A percentile compares a stretch with the other conserved stretches of the same genome.
phyloP scores from a whole-genome alignment of 1,139 yeast species.

The Yamadazyma dushanensis region DNA sequence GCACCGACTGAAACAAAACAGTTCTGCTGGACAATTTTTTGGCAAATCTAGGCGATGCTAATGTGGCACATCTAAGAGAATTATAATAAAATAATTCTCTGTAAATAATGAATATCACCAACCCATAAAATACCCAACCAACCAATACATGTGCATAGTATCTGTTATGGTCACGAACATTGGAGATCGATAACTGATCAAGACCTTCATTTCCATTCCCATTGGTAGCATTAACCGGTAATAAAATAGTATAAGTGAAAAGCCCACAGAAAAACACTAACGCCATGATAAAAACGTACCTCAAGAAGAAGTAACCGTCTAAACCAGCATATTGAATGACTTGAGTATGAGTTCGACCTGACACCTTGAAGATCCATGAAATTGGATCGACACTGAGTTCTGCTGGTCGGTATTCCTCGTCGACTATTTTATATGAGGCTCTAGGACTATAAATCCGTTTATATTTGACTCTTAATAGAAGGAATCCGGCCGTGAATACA shows the following conservation, averaged over 20 bases:
- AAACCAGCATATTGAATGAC: slow-evolving; percentile 71
- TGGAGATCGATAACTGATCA: slow-evolving; percentile 76
- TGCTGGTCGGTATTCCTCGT: slow-evolving; percentile 61
- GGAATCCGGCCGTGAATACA: slow-evolving; percentile 51
- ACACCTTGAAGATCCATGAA: slow-evolving; percentile 58
- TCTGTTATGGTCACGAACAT: slow-evolving; percentile 55
- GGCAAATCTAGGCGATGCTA: slow-evolving; percentile 80
- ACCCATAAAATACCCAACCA: slow-evolving; percentile 77
- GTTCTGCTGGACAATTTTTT: slow-evolving; percentile 73
- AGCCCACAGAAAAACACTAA: slow-evolving; percentile 40
- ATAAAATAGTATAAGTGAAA: slow-evolving; percentile 53
- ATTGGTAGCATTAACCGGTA: slow-evolving; percentile 65
- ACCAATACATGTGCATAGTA: slow-evolving; percentile 86
- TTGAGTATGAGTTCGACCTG: slow-evolving; percentile 63
- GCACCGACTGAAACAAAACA: slow-evolving; percentile 77
- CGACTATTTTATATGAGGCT: slow-evolving; percentile 55
- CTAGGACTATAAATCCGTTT: slow-evolving; percentile 71
- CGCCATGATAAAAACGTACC: slow-evolving; percentile 53
- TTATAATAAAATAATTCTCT: slow-evolving; percentile 81
- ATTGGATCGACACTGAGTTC: slow-evolving; percentile 63
- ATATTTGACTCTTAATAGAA: slow-evolving; percentile 54
- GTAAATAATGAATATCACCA: slow-evolving; percentile 68
- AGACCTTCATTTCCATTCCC: slow-evolving; percentile 62
- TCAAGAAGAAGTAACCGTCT: slow-evolving; percentile 70
- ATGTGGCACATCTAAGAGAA: slow-evolving; percentile 76